Percentiles rank a stretch among this genome's conserved stretches.
phyloP scores from a whole-genome alignment of 139 green algal genomes.

The Closterium sp. region DNA sequence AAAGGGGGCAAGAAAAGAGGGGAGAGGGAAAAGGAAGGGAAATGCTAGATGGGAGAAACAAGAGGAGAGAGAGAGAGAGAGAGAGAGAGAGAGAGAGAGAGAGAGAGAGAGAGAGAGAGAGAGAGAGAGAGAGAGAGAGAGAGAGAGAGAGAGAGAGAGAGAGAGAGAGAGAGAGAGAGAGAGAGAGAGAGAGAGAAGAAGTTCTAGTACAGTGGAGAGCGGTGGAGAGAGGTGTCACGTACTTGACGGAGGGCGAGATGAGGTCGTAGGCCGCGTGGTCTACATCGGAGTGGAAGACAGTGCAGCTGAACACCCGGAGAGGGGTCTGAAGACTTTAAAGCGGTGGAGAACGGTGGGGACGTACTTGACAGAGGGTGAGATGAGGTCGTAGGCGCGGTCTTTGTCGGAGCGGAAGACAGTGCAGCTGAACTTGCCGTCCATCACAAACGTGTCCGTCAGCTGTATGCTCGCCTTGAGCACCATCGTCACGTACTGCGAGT shows the following conservation, averaged over 20 bases:
- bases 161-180: no score
- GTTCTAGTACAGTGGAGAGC: no score
- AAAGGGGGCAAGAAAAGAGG: no score
- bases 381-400: neutral
- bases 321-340: no score
- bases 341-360: neutral
- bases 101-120: no score
- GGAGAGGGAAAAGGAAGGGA: no score
- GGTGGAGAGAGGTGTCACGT: neutral
- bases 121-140: no score
- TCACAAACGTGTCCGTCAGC: neutral
- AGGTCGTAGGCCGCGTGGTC: neutral
- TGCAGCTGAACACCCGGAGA: neutral
- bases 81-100: no score
- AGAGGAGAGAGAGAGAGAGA: no score
- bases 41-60: no score
- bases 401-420: neutral
- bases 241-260: neutral
- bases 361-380: neutral
- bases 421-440: neutral
- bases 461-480: neutral
- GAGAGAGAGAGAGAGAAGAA: no score
- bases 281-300: neutral
- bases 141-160: no score
- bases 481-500: neutral